Conservation (phyloP, 75 land plant genomes). For the Chamaecyparis obtusa region DNA sequence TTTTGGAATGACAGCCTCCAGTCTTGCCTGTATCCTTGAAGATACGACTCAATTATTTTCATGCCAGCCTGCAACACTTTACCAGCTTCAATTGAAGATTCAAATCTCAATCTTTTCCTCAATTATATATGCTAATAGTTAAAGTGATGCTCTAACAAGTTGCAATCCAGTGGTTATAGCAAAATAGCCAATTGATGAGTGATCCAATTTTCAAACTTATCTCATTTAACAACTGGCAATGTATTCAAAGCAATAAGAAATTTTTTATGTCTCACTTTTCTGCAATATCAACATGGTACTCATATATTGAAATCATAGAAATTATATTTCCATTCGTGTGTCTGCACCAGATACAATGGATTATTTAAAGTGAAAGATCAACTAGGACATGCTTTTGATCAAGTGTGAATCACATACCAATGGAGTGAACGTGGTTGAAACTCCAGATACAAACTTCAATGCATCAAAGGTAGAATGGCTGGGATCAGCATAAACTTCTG, state of each 20-base stretch:
- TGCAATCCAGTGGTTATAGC: not conserved
- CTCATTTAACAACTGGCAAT: not conserved
- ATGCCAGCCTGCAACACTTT: constrained; percentile 50
- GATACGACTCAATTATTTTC: constrained; percentile 55
- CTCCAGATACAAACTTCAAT: constrained; percentile 68
- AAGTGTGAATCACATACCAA: constrained; percentile 30
- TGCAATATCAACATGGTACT: not conserved
- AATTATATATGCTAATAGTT: not conserved
- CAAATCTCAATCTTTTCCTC: not conserved
- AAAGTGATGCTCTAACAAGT: not conserved
- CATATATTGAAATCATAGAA: not conserved
- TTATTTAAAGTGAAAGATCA: not conserved
- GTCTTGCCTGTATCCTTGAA: constrained; percentile 84
- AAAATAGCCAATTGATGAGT: not conserved
- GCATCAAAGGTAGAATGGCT: constrained; percentile 60
- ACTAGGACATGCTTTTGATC: not conserved
- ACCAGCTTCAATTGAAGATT: not conserved
- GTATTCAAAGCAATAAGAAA: not conserved
- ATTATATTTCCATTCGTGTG: not conserved
- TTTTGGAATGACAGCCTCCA: constrained; percentile 68
- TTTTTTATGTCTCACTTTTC: not conserved
- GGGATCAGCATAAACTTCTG: constrained; percentile 87
- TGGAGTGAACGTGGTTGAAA: constrained; percentile 62
- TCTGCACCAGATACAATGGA: not conserved
- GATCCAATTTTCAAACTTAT: not conserved